phyloP scores from a whole-genome alignment of 345 rosid species.

The Noccaea bulbosa region DNA sequence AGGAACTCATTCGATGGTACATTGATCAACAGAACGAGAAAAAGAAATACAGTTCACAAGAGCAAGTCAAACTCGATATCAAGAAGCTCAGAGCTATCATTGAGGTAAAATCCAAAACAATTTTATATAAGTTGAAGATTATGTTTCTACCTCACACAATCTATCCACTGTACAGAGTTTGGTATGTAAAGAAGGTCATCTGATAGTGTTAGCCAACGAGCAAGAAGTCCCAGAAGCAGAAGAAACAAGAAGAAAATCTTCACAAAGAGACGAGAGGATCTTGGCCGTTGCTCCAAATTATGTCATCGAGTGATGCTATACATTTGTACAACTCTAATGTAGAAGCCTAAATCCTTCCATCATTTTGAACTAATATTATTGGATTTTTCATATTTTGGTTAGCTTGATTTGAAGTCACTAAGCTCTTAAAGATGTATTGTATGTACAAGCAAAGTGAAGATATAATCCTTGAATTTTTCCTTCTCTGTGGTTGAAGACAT shows the following conservation, averaged over 20 bases:
- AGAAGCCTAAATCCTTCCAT: background rate
- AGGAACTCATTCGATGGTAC: constrained; percentile 85
- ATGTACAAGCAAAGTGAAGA: background rate
- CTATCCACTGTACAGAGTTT: constrained; percentile 60
- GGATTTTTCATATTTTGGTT: background rate
- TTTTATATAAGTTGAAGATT: background rate
- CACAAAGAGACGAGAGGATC: constrained; percentile 74
- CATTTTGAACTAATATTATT: constrained; percentile 12
- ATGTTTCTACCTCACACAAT: constrained; percentile 16
- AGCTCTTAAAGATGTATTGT: constrained; percentile 14
- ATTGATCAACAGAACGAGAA: constrained; percentile 87
- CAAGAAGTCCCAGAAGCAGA: constrained; percentile 51
- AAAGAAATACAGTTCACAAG: constrained; percentile 67
- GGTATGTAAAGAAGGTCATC: constrained; percentile 82
- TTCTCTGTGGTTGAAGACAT: no score
- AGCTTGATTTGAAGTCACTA: background rate
- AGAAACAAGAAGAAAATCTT: constrained; percentile 50
- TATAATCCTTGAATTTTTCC: no score
- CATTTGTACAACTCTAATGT: constrained; percentile 9
- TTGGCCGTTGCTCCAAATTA: constrained; percentile 91
- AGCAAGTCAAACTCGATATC: constrained; percentile 73
- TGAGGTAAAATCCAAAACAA: constrained; percentile 58
- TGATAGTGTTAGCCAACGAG: constrained; percentile 83
- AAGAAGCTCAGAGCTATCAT: constrained; percentile 72
- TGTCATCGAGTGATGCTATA: constrained; percentile 63